Conservation (phyloP, 495 filamentous ascomycete species). For the Penicillium macrosclerotiorum region DNA sequence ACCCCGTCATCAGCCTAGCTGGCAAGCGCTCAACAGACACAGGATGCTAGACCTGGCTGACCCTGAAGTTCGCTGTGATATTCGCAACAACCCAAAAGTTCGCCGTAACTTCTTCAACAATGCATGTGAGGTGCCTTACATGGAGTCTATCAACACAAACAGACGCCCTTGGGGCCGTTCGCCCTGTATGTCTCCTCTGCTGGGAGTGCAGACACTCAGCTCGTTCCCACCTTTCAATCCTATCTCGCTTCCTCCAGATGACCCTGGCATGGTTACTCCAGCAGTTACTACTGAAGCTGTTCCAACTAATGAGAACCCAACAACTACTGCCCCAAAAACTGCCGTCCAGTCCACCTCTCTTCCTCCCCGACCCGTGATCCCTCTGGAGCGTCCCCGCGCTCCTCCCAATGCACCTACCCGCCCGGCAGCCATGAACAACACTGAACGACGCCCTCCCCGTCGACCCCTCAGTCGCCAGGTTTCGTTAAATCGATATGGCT, state of each 20-base stretch:
- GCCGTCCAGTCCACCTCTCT: too few species aligned
- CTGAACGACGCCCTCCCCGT: background rate
- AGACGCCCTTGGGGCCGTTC: background rate
- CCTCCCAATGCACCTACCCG: background rate
- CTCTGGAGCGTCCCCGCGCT: background rate
- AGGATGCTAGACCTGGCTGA: background rate
- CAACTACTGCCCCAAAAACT: too few species aligned
- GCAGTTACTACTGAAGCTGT: too few species aligned
- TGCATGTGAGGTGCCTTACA: slow-evolving; percentile 1
- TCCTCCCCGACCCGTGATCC: too few species aligned
- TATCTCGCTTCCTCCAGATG: too few species aligned
- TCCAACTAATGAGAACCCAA: too few species aligned
- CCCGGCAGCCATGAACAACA: background rate
- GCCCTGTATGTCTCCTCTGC: background rate
- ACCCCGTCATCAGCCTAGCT: background rate
- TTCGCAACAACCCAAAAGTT: background rate
- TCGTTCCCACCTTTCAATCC: background rate
- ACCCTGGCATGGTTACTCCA: too few species aligned
- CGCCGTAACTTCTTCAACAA: background rate
- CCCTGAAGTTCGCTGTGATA: background rate
- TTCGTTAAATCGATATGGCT: background rate
- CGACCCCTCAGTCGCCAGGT: background rate
- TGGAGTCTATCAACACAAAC: background rate
- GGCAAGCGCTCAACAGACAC: background rate
- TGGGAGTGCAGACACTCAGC: background rate